Base-by-base conservation (phyloP, 2,329 filamentous ascomycete species). In the Pyrenochaeta sp. region DNA sequence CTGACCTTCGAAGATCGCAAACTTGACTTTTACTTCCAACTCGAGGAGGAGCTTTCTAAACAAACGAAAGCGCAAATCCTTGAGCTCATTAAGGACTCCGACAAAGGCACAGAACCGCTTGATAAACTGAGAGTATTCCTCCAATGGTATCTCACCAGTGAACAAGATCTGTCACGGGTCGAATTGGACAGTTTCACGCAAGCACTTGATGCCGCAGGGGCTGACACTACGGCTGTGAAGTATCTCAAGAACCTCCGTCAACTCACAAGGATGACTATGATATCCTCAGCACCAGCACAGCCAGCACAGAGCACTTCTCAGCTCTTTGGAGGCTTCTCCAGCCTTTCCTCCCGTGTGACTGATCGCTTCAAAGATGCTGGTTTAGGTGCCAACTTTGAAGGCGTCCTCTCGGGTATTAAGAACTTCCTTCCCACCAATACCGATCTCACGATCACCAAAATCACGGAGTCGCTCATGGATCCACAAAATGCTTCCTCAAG, bases 401-500 rank as follows among this genome's bases (percentile, higher is more conserved):
- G 88, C 20, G 83, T 99, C 29, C 92, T 97, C 51, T 93, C 90
- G 5, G 93, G 93, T 29, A 93, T 99, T 65, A 99, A 97, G 75
- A 97, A 96, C 73, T 96, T 99, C 74, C 77, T 99, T n/a, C 94
- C 95, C 0, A 90, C 85, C 10, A 95, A 99, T 74, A 90, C 92
- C 61, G 95, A 99, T 67, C 82, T 97, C 7, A 97, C 94, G 0
- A 83, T 99, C 39, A 99, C 95, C 43, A 97, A 97, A 74, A 96
- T 99, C 66, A 93, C 94, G 27, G 94, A 99, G 72, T 96, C 90
- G 1, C 87, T 99, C 63, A 99, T 99, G 93, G 94, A 99, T 65
- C 94, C 94, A 0, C 82, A 90, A 31, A 85, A 90, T 8, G 93
- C 94, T 3, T 90, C 90, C 3, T 93, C 90, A 5, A 93, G 88